Base-by-base conservation (phyloP, 257 asterid genomes). In the Misopates orontium region DNA sequence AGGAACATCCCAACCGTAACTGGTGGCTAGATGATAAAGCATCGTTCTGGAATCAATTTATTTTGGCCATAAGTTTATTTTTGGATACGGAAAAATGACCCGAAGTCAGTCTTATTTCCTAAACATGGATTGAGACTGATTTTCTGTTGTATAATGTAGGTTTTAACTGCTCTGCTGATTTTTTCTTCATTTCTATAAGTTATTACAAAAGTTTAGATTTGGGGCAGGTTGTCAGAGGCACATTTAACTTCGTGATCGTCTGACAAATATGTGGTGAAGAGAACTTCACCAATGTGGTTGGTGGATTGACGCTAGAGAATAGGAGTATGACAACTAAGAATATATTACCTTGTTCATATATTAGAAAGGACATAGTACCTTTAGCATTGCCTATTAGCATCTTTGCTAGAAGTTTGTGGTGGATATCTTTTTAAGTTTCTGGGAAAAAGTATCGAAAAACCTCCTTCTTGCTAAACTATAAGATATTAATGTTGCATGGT, bases 301-400 rank as follows among this genome's bases (percentile, higher is more conserved):
- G 54, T 44, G 20, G 16, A 44, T 28, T 21, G 48, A 52, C 36
- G 44, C 19, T 54, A 40, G 47, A 39, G 10, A 44, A 50, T 51
- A 32, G 32, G 36, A 49, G 55, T 60, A 40, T 59, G 47, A 47
- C 47, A n/a, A 22, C 10, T 63, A 4, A 56, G 5, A 64, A n/a
- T 4, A 32, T n/a, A 11, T 23, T 17, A 11, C 16, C 60, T 22
- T 14, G 18, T 23, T 55, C 13, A 55, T 7, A 31, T 23, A 6
- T 58, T 36, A 1, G 16, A 36, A 42, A 8, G 13, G 11, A 42
- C 16, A 8, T 42, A 42, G 11, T 42, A 42, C 11, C 16, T 42
- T 42, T 0, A 42, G 13, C 48, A 42, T 42, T 1, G 10, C 16
- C 4, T 42, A 42, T n/a, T 42, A 28, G 2, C 6, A 2, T 2